phyloP scores from a whole-genome alignment of 176 grass and related monocot species.

The Avena atlantica region DNA sequence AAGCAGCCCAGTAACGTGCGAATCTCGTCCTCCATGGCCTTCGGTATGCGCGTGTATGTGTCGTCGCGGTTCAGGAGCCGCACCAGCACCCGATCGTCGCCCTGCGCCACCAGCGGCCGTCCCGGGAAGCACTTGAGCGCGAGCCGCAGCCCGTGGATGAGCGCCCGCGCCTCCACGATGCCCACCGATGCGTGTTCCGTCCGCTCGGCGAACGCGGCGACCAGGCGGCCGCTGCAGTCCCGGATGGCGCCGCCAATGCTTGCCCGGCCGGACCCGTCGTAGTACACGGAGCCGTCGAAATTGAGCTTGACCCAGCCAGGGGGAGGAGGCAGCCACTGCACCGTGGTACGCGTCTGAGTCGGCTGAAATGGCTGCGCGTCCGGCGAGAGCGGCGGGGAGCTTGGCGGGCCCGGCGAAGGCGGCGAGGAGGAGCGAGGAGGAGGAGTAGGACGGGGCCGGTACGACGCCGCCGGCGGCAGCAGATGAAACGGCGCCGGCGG shows the following conservation, averaged over 20 bases:
- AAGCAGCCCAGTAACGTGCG: neutral
- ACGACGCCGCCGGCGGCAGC: too few relatives aligned
- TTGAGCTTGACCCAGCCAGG: neutral
- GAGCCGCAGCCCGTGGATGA: neutral
- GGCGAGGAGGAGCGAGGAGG: too few relatives aligned
- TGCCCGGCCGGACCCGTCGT: neutral
- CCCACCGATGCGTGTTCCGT: neutral
- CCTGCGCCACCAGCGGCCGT: neutral
- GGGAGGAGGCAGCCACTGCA: neutral
- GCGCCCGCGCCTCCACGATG: neutral
- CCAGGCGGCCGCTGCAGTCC: neutral
- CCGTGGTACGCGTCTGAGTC: too few relatives aligned
- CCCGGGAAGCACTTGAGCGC: neutral
- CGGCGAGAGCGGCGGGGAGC: neutral
- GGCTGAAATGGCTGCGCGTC: neutral
- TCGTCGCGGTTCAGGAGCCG: slow-evolving; percentile 5
- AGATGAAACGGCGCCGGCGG: too few relatives aligned
- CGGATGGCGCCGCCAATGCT: slow-evolving; percentile 1
- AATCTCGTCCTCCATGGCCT: slow-evolving; percentile 4
- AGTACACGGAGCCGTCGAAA: neutral
- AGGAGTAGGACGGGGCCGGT: too few relatives aligned
- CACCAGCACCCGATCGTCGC: slow-evolving; percentile 23
- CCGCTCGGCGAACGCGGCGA: neutral
- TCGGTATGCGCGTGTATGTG: neutral
- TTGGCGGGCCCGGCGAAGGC: too few relatives aligned